Evolutionary conservation across 2,329 filamentous ascomycete genomes (phyloP).

Genomic region (Amauroascus verrucosus): DNA sequence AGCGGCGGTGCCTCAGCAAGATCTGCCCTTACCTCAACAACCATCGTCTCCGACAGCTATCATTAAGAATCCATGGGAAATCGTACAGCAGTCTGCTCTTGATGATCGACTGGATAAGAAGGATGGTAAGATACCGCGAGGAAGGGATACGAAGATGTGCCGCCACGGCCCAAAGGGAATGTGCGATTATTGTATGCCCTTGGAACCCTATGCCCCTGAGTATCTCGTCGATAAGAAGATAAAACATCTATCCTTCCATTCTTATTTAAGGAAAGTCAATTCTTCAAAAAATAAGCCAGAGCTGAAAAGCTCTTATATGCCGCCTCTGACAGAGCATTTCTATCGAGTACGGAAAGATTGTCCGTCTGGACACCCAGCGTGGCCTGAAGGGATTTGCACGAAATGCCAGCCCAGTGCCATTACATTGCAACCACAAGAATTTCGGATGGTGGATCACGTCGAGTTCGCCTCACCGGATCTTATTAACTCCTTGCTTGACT

Average conservation of each 20-base stretch:
- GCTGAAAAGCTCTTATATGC: constrained; percentile 87
- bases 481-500: constrained; percentile 81
- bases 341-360: constrained; percentile 83
- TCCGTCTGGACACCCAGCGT: constrained; percentile 82
- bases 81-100: constrained; percentile 73
- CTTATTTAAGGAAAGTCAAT: constrained; percentile 89
- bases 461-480: constrained; percentile 81
- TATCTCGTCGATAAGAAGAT: constrained; percentile 95
- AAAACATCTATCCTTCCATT: constrained; percentile 95
- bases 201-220: constrained; percentile 83
- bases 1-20: constrained; percentile 34
- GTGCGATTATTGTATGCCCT: constrained; percentile 97
- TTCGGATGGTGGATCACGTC: constrained; percentile 96
- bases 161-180: constrained; percentile 93
- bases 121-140: constrained; percentile 77
- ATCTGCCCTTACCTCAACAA: constrained; percentile 48
- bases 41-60: constrained; percentile 47
- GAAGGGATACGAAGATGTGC: constrained; percentile 74
- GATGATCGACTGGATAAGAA: constrained; percentile 79
- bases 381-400: constrained; percentile 93
- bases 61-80: constrained; percentile 87
- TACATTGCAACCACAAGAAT: constrained; percentile 82
- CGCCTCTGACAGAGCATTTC: constrained; percentile 83
- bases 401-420: constrained; percentile 98
- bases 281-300: constrained; percentile 94